A percentile compares a stretch with the other conserved stretches of the same genome.
phyloP scores from a whole-genome alignment of 495 filamentous ascomycete species.

The Penicillium bialowiezense region DNA sequence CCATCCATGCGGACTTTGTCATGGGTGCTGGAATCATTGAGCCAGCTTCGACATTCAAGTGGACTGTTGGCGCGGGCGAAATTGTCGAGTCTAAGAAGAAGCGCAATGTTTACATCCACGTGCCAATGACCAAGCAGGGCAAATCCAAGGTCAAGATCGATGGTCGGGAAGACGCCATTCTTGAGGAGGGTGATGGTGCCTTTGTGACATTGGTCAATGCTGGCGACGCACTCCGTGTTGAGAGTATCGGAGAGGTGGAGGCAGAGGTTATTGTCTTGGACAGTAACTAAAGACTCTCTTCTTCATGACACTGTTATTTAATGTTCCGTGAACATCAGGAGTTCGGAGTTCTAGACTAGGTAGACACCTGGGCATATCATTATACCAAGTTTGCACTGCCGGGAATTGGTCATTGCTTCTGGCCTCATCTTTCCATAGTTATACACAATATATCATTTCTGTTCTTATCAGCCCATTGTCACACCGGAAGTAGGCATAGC shows the following conservation, averaged over 20 bases:
- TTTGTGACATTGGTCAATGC: constrained; percentile 56
- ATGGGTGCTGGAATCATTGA: constrained; percentile 70
- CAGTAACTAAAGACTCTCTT: constrained; percentile 24
- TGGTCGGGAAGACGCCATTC: constrained; percentile 57
- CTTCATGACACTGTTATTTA: no score
- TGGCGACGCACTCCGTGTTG: constrained; percentile 57
- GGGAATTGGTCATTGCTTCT: no score
- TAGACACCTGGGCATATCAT: no score
- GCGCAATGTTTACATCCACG: constrained; percentile 72
- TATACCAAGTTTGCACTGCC: no score
- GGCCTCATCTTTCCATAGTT: no score
- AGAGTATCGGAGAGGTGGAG: constrained; percentile 64
- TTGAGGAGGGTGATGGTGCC: constrained; percentile 72
- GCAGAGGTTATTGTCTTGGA: constrained; percentile 68
- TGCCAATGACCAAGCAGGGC: constrained; percentile 72
- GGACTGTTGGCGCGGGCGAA: constrained; percentile 54
- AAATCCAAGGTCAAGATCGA: constrained; percentile 63
- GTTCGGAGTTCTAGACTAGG: no score
- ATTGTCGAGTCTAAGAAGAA: constrained; percentile 41
- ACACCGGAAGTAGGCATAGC: no score
- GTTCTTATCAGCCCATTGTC: no score
- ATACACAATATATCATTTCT: no score
- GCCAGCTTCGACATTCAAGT: constrained; percentile 53
- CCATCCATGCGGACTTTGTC: constrained; percentile 75
- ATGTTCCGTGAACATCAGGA: no score